A percentile compares a stretch with the other conserved stretches of the same genome.
phyloP scores from a whole-genome alignment of 2,329 filamentous ascomycete genomes.

The Colletotrichum brevisporum region DNA sequence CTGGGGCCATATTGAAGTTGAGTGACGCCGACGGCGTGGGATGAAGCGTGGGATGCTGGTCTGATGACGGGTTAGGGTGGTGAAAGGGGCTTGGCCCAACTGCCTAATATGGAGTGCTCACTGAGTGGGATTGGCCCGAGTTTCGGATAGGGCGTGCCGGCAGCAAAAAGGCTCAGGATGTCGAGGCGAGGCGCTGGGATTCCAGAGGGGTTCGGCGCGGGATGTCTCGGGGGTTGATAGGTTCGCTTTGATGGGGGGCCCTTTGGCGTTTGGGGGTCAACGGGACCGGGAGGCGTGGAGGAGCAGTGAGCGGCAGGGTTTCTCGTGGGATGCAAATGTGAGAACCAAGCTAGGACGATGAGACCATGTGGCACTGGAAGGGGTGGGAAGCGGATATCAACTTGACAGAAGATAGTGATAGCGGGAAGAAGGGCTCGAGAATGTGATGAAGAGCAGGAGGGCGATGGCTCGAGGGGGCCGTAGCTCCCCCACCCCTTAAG shows the following conservation, averaged over 20 bases:
- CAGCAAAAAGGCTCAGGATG: slow-evolving; percentile 22
- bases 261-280: slow-evolving; percentile 21
- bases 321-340: slow-evolving; percentile 44
- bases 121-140: slow-evolving; percentile 38
- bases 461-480: slow-evolving; percentile 22
- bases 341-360: slow-evolving; percentile 14
- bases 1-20: slow-evolving; percentile 62
- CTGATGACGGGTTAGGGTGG: slow-evolving; percentile 35
- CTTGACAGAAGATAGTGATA: slow-evolving; percentile 17
- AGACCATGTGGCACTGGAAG: slow-evolving; percentile 9
- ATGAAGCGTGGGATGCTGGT: slow-evolving; percentile 49
- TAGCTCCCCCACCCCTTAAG: slow-evolving; percentile 34
- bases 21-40: slow-evolving; percentile 51
- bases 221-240: slow-evolving; percentile 39
- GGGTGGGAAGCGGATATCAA: slow-evolving; percentile 22
- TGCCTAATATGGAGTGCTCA: slow-evolving; percentile 41
- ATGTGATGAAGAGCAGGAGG: slow-evolving; percentile 21
- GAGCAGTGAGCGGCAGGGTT: slow-evolving; percentile 29
- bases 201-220: slow-evolving; percentile 38
- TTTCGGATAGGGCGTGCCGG: slow-evolving; percentile 30
- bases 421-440: slow-evolving; percentile 7
- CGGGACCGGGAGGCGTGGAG: slow-evolving; percentile 8
- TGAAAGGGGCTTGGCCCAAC: slow-evolving; percentile 40
- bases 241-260: slow-evolving; percentile 26
- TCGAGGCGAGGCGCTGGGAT: slow-evolving; percentile 24